Evolutionary conservation across 2,329 filamentous ascomycete species (phyloP).

Genomic region (Parafenestella ontariensis): DNA sequence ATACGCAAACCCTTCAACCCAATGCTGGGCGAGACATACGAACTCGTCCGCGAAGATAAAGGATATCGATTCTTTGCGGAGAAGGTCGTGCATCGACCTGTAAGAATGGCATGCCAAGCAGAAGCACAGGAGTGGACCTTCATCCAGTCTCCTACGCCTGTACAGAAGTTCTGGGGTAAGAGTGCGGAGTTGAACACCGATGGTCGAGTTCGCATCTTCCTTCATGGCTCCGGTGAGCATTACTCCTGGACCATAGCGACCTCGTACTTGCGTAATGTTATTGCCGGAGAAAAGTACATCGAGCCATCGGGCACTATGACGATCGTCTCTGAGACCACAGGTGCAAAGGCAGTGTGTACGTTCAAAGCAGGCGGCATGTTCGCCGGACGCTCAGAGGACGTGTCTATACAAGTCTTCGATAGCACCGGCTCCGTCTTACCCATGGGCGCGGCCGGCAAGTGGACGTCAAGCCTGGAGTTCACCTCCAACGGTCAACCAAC

Average conservation of each 20-base stretch:
- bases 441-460: slow-evolving; percentile 78
- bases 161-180: slow-evolving; percentile 99
- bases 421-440: slow-evolving; percentile 70
- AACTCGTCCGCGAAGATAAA: slow-evolving; percentile 85
- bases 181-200: slow-evolving; percentile 93
- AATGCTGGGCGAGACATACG: slow-evolving; percentile 93
- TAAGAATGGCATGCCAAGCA: slow-evolving; percentile 91
- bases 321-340: slow-evolving; percentile 81
- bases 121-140: slow-evolving; percentile 87
- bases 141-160: slow-evolving; percentile 83
- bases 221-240: slow-evolving; percentile 78
- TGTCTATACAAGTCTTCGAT: slow-evolving; percentile 76
- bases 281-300: slow-evolving; percentile 97
- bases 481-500: slow-evolving; percentile 67
- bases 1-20: slow-evolving; percentile 98
- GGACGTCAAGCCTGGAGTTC: slow-evolving; percentile 77
- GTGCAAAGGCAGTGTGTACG: slow-evolving; percentile 82
- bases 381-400: slow-evolving; percentile 90
- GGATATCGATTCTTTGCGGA: slow-evolving; percentile 93
- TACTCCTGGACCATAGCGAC: slow-evolving; percentile 91
- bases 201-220: slow-evolving; percentile 78
- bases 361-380: slow-evolving; percentile 98
- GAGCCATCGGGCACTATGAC: slow-evolving; percentile 93
- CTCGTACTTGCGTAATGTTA: slow-evolving; percentile 92
- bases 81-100: slow-evolving; percentile 91